These are phyloP conservation scores for Exophiala viscosa DNA, from an alignment of 2,329 filamentous ascomycete species.

Conservation along the genomic window DNA sequence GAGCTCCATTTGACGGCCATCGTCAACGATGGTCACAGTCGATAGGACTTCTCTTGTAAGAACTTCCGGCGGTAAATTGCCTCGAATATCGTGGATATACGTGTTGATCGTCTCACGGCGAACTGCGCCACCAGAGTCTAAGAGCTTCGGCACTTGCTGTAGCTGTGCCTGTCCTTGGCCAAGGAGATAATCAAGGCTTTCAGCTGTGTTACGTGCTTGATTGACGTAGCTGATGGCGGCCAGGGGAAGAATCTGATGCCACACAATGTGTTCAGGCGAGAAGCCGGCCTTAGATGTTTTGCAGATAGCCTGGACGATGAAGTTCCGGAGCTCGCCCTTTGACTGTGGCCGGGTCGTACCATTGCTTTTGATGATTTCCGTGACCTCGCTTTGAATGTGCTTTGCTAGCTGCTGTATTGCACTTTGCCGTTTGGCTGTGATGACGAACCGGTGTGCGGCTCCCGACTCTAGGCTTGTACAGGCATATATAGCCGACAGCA, in stretches of 20 bases:
- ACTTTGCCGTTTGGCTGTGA: slow-evolving; percentile 47
- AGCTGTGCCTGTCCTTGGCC: slow-evolving; percentile 54
- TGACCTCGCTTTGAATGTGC: slow-evolving; percentile 62
- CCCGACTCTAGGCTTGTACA: slow-evolving; percentile 55
- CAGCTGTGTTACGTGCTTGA: slow-evolving; percentile 68
- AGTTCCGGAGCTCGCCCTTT: slow-evolving; percentile 38
- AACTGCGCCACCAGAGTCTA: slow-evolving; percentile 31
- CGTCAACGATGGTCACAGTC: slow-evolving; percentile 35
- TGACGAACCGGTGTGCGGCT: slow-evolving; percentile 49
- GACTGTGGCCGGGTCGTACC: slow-evolving; percentile 51
- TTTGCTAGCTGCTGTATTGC: slow-evolving; percentile 58
- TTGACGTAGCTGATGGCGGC: slow-evolving; percentile 65
- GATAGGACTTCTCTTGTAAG: slow-evolving; percentile 7
- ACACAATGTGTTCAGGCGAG: slow-evolving; percentile 11
- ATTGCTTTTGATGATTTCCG: slow-evolving; percentile 53
- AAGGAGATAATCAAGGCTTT: slow-evolving; percentile 66
- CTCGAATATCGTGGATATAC: slow-evolving; percentile 1
- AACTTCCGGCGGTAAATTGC: background rate
- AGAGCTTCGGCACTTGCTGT: slow-evolving; percentile 58
- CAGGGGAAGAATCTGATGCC: slow-evolving; percentile 60
- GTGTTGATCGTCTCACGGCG: slow-evolving; percentile 1
- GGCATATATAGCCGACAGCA: slow-evolving; percentile 52
- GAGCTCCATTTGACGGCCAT: slow-evolving; percentile 68
- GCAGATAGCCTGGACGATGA: slow-evolving; percentile 6
- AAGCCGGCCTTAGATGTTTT: slow-evolving; percentile 4